phyloP scores from a whole-genome alignment of 768 basidiomycete species.

The Suillus subalutaceus region DNA sequence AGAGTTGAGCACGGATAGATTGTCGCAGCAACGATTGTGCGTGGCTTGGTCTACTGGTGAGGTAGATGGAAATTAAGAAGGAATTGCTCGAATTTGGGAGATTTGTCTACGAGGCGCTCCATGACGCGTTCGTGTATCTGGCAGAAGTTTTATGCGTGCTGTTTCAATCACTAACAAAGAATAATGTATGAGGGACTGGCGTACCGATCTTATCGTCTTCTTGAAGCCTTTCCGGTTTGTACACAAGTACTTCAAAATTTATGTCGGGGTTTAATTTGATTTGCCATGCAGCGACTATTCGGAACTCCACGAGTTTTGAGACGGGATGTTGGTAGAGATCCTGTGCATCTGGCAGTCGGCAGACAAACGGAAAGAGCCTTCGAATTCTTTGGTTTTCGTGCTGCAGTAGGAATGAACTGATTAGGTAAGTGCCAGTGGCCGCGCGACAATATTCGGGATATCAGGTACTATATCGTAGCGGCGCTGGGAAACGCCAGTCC shows the following conservation, averaged over 20 bases:
- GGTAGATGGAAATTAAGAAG: constrained; percentile 79
- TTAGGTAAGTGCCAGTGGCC: too few relatives aligned
- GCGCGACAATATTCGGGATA: too few relatives aligned
- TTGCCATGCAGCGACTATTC: too few relatives aligned
- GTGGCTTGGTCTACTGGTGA: constrained; percentile 90
- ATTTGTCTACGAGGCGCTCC: constrained; percentile 79
- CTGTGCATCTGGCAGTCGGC: too few relatives aligned
- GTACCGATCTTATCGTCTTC: constrained; percentile 76
- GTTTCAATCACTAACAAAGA: not conserved
- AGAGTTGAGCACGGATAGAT: constrained; percentile 82
- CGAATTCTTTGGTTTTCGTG: too few relatives aligned
- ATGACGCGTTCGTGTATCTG: constrained; percentile 87
- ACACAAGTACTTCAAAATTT: constrained; percentile 86
- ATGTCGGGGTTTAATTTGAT: constrained; percentile 64
- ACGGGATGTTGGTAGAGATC: too few relatives aligned
- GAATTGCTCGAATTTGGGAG: constrained; percentile 75
- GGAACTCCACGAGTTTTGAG: too few relatives aligned
- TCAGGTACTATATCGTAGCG: too few relatives aligned
- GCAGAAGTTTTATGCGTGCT: constrained; percentile 76
- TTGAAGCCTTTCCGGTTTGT: too few relatives aligned
- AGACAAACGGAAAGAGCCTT: too few relatives aligned
- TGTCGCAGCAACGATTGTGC: constrained; percentile 91
- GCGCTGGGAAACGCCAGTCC: too few relatives aligned
- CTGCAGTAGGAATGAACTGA: too few relatives aligned
- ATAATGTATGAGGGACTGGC: constrained; percentile 17